A percentile compares a stretch with the other conserved stretches of the same genome.
Conservation (phyloP, 371 early-diverging fungal species). For the Mortierella sp. region DNA sequence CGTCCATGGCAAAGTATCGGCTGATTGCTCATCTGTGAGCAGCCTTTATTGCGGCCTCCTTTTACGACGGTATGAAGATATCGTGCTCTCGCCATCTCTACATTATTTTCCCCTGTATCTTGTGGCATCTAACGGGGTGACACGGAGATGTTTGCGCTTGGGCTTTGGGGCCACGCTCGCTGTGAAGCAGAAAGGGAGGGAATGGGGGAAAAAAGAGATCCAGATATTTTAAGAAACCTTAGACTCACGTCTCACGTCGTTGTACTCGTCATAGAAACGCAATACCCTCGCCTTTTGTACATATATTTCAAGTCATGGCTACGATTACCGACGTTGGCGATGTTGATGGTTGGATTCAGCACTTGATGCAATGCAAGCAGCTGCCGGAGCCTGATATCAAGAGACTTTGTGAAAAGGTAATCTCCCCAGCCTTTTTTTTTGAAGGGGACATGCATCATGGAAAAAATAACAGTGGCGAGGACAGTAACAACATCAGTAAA, state of each 20-base stretch:
- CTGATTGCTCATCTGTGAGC: conserved; percentile 23
- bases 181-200: too few species aligned
- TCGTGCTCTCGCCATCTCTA: neutral
- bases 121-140: neutral
- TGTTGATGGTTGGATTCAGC: conserved; percentile 60
- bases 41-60: neutral
- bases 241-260: neutral
- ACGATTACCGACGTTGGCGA: conserved; percentile 55
- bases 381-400: conserved; percentile 87
- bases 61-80: neutral
- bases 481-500: too few species aligned
- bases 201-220: too few species aligned
- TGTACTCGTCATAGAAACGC: neutral
- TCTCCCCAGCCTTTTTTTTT: neutral
- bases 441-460: neutral
- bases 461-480: too few species aligned
- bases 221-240: too few species aligned
- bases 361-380: conserved; percentile 78
- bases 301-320: conserved; percentile 7
- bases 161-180: too few species aligned
- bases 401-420: conserved; percentile 89
- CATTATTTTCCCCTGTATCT: neutral
- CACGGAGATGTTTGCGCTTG: neutral
- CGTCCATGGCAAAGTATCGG: conserved; percentile 1
- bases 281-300: neutral